Percentiles rank a stretch among this genome's conserved stretches.
These are phyloP conservation scores for Rhodosporidiobolus sp. DNA, from an alignment of 768 basidiomycete species.

Conservation along the genomic window DNA sequence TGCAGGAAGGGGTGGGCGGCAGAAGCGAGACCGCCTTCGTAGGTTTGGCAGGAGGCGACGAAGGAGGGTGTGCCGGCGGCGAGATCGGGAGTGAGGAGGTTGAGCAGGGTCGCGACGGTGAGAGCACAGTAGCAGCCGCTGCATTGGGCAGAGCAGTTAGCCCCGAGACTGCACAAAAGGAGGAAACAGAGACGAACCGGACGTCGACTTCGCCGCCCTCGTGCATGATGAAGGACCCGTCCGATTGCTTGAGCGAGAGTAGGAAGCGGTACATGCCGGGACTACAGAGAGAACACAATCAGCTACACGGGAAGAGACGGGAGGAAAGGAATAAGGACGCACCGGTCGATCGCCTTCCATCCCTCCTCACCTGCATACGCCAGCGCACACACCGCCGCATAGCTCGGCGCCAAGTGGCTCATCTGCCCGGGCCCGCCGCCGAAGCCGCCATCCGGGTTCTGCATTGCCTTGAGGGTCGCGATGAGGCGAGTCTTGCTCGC, in stretches of 20 bases:
- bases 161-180: too few species aligned
- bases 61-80: conserved; percentile 71
- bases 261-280: conserved; percentile 80
- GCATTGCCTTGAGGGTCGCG: conserved; percentile 73
- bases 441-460: conserved; percentile 85
- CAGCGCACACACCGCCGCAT: conserved; percentile 77
- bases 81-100: conserved; percentile 85
- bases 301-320: too few species aligned
- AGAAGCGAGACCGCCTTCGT: conserved; percentile 90
- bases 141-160: conserved; percentile 17
- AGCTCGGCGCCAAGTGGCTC: conserved; percentile 83
- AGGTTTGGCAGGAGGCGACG: conserved; percentile 85
- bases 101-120: conserved; percentile 72
- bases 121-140: conserved; percentile 95
- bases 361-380: conserved; percentile 75
- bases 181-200: conserved; percentile 56
- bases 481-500: conserved; percentile 53
- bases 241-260: conserved; percentile 83
- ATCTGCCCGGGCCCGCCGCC: conserved; percentile 85
- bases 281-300: conserved; percentile 49
- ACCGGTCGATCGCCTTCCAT: conserved; percentile 85
- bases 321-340: conserved; percentile 35
- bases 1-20: conserved; percentile 68
- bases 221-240: conserved; percentile 89
- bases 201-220: conserved; percentile 89